Evolutionary conservation across 2,329 filamentous ascomycete species (phyloP), one percentile per base, ranked within the genome.

Genomic region (Huntiella savannae): DNA sequence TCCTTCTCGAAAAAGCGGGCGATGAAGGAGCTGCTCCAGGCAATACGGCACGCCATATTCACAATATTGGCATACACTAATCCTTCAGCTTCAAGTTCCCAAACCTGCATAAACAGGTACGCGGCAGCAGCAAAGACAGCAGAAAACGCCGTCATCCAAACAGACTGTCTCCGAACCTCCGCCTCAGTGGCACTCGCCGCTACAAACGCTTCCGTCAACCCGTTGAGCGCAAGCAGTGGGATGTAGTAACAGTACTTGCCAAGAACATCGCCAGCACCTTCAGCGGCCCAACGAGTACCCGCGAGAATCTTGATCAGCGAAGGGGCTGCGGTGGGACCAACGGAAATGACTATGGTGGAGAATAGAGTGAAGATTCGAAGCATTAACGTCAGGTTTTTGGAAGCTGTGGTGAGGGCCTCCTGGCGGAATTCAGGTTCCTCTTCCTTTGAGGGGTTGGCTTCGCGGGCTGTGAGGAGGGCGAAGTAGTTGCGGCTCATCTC

Each of bases 401-500:
- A 62, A 3, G 68, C 68, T 43, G 66, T 65, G 16, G 51, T 48
- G 5, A 69, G 53, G 1, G 59, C 54, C 10, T 60, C 50, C 2
- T 58, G 53, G 7, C 56, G 39, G 50, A 52, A 40, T 44, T 51
- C 5, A 7, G 53, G 40, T 22, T 54, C 35, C 16, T 56, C 53
- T 17, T 49, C 13, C 12, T 39, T n/a, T 28, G 58, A 51, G 39
- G 49, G 55, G 11, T 52, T 37, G 0, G 54, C 35, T 4, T 58
- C 52, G 1, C 61, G 58, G 0, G 68, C 60, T 16, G 95, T 75
- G 1, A 94, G 67, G 33, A 81, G 81, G 45, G 85, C 87, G 50
- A 96, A 95, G 57, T 94, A 78, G 57, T 79, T 86, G 35, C 92
- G 79, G 52, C 82, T 87, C 59, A 81, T 88, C 62, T 98, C 92